phyloP scores from a whole-genome alignment of 441 rosid genomes.

The Metrosideros polymorpha region DNA sequence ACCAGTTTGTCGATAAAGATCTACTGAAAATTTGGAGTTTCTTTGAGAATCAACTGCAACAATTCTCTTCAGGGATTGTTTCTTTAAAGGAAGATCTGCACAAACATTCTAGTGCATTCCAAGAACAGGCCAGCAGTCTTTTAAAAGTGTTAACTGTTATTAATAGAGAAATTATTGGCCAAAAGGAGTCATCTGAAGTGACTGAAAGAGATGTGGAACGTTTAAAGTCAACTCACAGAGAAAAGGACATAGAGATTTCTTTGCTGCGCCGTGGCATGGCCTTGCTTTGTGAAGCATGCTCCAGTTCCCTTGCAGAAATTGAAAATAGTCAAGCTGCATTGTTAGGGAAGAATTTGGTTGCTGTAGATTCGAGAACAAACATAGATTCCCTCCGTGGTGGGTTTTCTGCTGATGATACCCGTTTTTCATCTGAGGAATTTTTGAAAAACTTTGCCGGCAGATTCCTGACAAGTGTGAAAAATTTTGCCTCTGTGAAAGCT shows the following conservation, averaged over 20 bases:
- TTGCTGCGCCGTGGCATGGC: conserved; percentile 39
- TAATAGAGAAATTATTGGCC: conserved; percentile 27
- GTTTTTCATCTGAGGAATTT: conserved; percentile 48
- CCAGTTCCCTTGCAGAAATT: conserved; percentile 56
- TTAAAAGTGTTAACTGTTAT: conserved; percentile 35
- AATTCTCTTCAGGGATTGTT: conserved; percentile 29
- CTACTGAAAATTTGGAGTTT: conserved; percentile 33
- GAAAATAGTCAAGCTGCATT: conserved; percentile 52
- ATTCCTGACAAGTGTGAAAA: conserved; percentile 42
- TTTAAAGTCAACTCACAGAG: conserved; percentile 36
- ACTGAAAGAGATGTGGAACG: conserved; percentile 29
- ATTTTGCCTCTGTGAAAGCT: conserved; percentile 36
- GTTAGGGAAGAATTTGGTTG: conserved; percentile 18
- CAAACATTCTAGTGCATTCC: conserved; percentile 40
- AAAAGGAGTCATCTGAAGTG: conserved; percentile 33
- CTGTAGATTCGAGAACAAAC: conserved; percentile 18
- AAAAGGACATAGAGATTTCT: conserved; percentile 48
- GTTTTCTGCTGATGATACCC: conserved; percentile 16
- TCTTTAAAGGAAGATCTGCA: conserved; percentile 37
- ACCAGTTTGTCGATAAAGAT: conserved; percentile 32
- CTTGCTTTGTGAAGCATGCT: conserved; percentile 70
- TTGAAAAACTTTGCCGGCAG: conserved; percentile 48
- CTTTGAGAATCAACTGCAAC: conserved; percentile 46
- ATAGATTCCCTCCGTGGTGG: conserved; percentile 22
- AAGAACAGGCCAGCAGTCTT: conserved; percentile 40